phyloP scores from a whole-genome alignment of 2,329 filamentous ascomycete species.

The Ceratocystis huliohia region DNA sequence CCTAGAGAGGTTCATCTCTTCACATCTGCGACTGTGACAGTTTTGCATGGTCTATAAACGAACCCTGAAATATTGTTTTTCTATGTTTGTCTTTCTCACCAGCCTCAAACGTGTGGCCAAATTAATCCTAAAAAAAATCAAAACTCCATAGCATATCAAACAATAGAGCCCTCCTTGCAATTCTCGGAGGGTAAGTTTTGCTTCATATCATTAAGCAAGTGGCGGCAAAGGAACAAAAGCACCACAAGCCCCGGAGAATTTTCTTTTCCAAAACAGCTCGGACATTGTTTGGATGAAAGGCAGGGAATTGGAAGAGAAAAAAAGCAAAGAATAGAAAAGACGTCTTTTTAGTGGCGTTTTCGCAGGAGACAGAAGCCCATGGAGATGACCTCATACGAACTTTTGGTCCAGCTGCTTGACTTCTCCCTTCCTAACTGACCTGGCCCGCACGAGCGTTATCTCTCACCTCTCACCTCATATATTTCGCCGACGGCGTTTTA shows the following conservation, averaged over 20 bases:
- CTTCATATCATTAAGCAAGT: neutral
- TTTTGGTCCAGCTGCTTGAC: neutral
- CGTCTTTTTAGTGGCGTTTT: constrained; percentile 1
- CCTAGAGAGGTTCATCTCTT: neutral
- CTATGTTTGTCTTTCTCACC: neutral
- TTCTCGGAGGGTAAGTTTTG: neutral
- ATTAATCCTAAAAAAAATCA: neutral
- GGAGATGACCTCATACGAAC: constrained; percentile 2
- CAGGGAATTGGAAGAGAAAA: neutral
- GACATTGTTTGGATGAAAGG: constrained; percentile 6
- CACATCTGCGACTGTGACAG: constrained; percentile 6
- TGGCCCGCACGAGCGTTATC: neutral
- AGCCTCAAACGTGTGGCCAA: neutral
- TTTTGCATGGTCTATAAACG: neutral
- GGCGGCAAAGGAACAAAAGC: neutral
- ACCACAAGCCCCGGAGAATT: neutral
- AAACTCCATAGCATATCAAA: neutral
- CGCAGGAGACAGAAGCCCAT: neutral
- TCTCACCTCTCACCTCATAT: neutral
- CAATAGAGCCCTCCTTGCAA: neutral
- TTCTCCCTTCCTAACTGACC: neutral
- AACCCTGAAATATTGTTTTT: neutral
- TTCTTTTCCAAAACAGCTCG: neutral
- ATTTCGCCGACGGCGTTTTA: neutral
- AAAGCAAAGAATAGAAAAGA: neutral